Evolutionary conservation across 2,329 filamentous ascomycete species (phyloP).

Genomic region (Cladosporium cucumerinum): DNA sequence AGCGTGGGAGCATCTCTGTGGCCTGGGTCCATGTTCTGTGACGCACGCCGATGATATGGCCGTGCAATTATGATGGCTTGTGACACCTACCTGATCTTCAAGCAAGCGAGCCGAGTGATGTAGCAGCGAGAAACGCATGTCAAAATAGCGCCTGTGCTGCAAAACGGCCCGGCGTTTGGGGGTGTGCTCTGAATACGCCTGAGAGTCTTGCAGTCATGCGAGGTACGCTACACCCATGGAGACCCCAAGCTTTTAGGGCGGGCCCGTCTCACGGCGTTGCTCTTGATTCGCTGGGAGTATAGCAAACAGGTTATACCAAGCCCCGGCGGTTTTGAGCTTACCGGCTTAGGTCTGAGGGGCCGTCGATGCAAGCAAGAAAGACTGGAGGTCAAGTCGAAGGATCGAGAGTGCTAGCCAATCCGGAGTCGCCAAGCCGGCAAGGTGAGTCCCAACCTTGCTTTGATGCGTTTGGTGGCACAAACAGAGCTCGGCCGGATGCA

Average conservation of each 20-base stretch:
- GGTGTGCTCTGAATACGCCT: slow-evolving; percentile 10
- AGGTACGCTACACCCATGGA: slow-evolving; percentile 3
- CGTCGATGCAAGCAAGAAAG: neutral
- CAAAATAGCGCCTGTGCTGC: slow-evolving; percentile 1
- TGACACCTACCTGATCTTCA: neutral
- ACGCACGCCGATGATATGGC: neutral
- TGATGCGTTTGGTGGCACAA: neutral
- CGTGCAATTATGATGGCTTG: neutral
- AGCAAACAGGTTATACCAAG: slow-evolving; percentile 7
- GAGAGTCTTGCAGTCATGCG: neutral
- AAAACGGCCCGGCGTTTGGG: neutral
- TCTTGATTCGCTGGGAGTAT: neutral
- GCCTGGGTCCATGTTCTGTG: neutral
- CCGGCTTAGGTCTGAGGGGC: slow-evolving; percentile 5
- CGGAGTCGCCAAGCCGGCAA: slow-evolving; percentile 4
- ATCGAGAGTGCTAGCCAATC: neutral
- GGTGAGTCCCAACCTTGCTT: slow-evolving; percentile 2
- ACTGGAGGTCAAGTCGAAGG: neutral
- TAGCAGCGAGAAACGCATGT: neutral
- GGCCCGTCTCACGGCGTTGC: slow-evolving; percentile 4
- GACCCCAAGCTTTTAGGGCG: slow-evolving; percentile 5
- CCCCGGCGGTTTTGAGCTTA: slow-evolving; percentile 9
- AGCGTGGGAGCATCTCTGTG: neutral
- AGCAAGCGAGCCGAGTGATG: neutral
- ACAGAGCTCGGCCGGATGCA: neutral